Evolutionary conservation across 768 basidiomycete species (phyloP).

Genomic region (Leucosporidium scottii): DNA sequence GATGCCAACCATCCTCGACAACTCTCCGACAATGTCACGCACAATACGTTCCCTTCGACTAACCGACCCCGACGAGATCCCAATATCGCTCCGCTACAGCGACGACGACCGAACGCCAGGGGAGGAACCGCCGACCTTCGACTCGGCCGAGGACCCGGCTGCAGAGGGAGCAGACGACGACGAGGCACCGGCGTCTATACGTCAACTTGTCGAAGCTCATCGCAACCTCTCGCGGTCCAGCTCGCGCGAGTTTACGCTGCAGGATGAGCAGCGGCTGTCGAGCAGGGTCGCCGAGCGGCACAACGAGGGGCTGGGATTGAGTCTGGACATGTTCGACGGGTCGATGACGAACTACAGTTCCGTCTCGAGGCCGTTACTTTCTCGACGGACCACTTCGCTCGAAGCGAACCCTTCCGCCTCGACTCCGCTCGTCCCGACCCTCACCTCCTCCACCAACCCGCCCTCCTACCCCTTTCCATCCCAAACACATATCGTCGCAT

Average conservation of each 20-base stretch:
- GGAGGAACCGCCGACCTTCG: neutral
- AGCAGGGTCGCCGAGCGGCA: neutral
- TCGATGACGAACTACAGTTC: slow-evolving; percentile 8
- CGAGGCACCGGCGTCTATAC: neutral
- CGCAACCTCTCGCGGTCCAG: slow-evolving; percentile 6
- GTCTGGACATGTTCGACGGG: slow-evolving; percentile 2
- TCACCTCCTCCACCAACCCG: neutral
- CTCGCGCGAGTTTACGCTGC: slow-evolving; percentile 16
- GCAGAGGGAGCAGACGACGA: neutral
- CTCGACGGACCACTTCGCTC: neutral
- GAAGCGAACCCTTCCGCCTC: too few relatives aligned
- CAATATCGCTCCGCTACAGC: too few relatives aligned
- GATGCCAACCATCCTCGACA: slow-evolving; percentile 12
- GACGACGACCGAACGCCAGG: neutral
- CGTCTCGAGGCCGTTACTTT: neutral
- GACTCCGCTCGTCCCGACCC: neutral
- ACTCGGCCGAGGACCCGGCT: neutral
- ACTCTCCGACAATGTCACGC: neutral
- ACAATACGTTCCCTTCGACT: too few relatives aligned
- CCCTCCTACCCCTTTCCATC: neutral
- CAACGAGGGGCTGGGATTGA: slow-evolving; percentile 15
- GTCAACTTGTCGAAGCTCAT: slow-evolving; percentile 9
- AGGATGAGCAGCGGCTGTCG: neutral
- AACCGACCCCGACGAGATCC: too few relatives aligned
- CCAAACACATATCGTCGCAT: too few relatives aligned